These are phyloP conservation scores for Amanita bisporigera DNA, from an alignment of 1,284 basidiomycete species.

Conservation along the genomic window DNA sequence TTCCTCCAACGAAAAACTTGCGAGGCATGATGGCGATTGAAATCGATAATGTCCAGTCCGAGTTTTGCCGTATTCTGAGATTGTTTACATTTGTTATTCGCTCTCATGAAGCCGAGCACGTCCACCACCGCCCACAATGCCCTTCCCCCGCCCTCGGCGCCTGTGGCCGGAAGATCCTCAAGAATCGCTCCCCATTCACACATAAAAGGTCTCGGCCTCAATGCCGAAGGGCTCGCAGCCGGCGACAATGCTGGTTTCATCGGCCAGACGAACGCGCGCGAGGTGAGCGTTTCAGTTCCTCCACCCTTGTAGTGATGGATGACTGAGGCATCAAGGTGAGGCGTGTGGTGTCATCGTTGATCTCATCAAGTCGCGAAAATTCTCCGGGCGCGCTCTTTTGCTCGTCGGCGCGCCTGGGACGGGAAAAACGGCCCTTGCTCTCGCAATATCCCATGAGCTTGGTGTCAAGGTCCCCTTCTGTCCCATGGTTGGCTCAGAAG, in stretches of 20 bases:
- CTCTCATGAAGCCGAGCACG: conserved; percentile 41
- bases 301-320: background rate
- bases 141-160: conserved; percentile 62
- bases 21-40: conserved; percentile 61
- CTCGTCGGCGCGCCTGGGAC: conserved; percentile 93
- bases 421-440: conserved; percentile 94
- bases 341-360: conserved; percentile 93
- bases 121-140: conserved; percentile 65
- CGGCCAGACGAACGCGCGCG: conserved; percentile 89
- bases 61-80: background rate
- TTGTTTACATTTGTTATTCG: background rate
- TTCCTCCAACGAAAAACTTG: conserved; percentile 90
- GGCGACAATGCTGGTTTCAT: conserved; percentile 86
- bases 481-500: conserved; percentile 97
- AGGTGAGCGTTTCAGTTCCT: conserved; percentile 59
- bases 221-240: conserved; percentile 81
- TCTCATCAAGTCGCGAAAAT: conserved; percentile 87
- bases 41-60: background rate
- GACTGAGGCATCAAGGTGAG: conserved; percentile 46
- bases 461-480: conserved; percentile 97
- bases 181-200: conserved; percentile 93
- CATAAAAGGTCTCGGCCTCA: conserved; percentile 95
- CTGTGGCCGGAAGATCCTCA: conserved; percentile 70
- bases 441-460: conserved; percentile 94
- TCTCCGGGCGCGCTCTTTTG: conserved; percentile 89